Percentiles rank a stretch among this genome's conserved stretches.
phyloP scores from a whole-genome alignment of 2,329 filamentous ascomycete genomes.

The Chrysoporthe austroafricana region DNA sequence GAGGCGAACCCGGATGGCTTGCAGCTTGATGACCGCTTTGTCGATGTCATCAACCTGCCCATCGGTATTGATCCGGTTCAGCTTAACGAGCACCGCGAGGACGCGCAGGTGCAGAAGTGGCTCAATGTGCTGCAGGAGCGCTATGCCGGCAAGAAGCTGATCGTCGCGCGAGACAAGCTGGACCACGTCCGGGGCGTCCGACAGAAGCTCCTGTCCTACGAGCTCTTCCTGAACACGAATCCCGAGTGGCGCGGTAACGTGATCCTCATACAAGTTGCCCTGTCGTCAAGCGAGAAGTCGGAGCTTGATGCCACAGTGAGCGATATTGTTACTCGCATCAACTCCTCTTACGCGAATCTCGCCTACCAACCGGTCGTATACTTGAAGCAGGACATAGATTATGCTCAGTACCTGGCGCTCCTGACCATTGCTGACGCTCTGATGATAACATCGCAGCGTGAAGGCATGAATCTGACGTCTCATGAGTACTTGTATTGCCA shows the following conservation, averaged over 20 bases:
- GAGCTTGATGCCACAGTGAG: conserved; percentile 88
- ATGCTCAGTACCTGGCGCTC: conserved; percentile 89
- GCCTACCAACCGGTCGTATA: conserved; percentile 93
- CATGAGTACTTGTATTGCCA: conserved; percentile 95
- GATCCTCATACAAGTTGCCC: conserved; percentile 91
- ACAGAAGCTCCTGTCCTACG: conserved; percentile 90
- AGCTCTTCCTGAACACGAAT: conserved; percentile 92
- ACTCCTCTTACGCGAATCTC: conserved; percentile 86
- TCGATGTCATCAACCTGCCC: conserved; percentile 82
- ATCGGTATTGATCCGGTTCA: conserved; percentile 90
- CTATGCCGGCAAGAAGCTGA: conserved; percentile 86
- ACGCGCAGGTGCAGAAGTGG: conserved; percentile 77
- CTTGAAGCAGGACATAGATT: conserved; percentile 91
- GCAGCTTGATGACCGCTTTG: conserved; percentile 89
- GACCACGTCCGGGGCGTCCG: conserved; percentile 90
- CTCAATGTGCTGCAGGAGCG: conserved; percentile 78
- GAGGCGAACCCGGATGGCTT: conserved; percentile 88
- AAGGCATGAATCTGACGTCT: conserved; percentile 96
- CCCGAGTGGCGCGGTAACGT: conserved; percentile 87
- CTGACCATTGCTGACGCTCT: conserved; percentile 87
- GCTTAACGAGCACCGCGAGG: conserved; percentile 70
- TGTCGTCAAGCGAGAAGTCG: conserved; percentile 84
- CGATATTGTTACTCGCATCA: conserved; percentile 93
- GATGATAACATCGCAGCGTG: conserved; percentile 93
- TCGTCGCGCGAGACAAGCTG: conserved; percentile 92